Base-by-base conservation (phyloP, 2,329 filamentous ascomycete genomes). In the Botrytis medusae region DNA sequence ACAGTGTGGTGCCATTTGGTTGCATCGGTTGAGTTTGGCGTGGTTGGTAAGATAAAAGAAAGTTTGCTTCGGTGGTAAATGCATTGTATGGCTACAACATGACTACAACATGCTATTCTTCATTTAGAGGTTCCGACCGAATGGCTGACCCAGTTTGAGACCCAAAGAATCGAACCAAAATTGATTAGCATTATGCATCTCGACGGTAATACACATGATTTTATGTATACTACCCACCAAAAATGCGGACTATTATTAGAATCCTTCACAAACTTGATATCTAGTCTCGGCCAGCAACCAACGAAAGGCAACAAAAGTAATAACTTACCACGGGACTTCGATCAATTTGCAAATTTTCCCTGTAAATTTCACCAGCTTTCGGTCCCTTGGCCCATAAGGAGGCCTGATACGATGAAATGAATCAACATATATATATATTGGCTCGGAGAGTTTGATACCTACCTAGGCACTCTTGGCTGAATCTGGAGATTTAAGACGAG, bases 61-160 rank as follows among this genome's bases (percentile, higher is more conserved):
- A 29, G n/a, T 57, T 57, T 57, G n/a, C 51, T 29, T 29, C 2
- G 51, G 51, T 59, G 57, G 57, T 20, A 59, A 34, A 20, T 57
- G 54, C n/a, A 57, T 29, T 22, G 57, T 37, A 61, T 61, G 20
- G 32, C 10, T 61, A 37, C 59, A 25, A 10, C 59, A 61, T 37
- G 59, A 12, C 59, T 46, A 46, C n/a, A 64, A n/a, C 34, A 40
- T 64, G 61, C 32, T 40, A 61, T 42, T 62, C 60, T 51, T n/a
- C 59, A 61, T 57, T 42, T 32, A 67, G 61, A 70, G 22, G 42
- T 44, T 54, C 70, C 61, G 60, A 65, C 61, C 16, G 48, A 51
- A 59, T 72, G 70, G 70, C 70, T 67, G 61, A 57, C 70, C 61
- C 60, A 25, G 51, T 64, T 64, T 16, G 70, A 46, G 70, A 67